phyloP scores from a whole-genome alignment of 306 rosid genomes.

The Astragalus membranaceus region DNA sequence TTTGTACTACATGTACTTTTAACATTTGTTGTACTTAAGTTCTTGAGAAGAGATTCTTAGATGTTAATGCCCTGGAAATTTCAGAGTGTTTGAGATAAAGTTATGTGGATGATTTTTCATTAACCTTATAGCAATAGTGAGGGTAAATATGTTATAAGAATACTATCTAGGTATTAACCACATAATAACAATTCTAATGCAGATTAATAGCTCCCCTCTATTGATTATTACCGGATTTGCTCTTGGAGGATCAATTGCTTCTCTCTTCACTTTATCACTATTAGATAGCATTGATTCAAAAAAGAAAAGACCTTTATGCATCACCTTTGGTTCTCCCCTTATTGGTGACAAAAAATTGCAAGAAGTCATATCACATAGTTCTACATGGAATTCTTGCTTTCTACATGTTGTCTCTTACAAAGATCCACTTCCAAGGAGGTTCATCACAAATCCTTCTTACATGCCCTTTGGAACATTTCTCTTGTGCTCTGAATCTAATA shows the following conservation, averaged over 20 bases:
- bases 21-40: no score
- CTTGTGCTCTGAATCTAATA: slow-evolving; percentile 26
- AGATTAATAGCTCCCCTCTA: slow-evolving; percentile 7
- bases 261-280: slow-evolving; percentile 57
- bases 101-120: no score
- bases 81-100: no score
- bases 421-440: slow-evolving; percentile 40
- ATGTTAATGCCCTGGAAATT: no score
- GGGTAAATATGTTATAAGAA: no score
- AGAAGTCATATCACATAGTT: slow-evolving; percentile 33
- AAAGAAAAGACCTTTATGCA: slow-evolving; percentile 42
- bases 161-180: no score
- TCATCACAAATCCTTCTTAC: neutral
- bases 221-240: slow-evolving; percentile 48
- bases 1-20: no score
- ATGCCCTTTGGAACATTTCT: slow-evolving; percentile 64
- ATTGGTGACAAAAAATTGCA: slow-evolving; percentile 36
- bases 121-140: no score
- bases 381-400: slow-evolving; percentile 61
- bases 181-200: neutral
- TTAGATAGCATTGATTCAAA: slow-evolving; percentile 27
- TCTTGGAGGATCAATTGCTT: slow-evolving; percentile 62
- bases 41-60: no score
- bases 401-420: slow-evolving; percentile 37
- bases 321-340: slow-evolving; percentile 72